phyloP scores from a whole-genome alignment of 345 rosid genomes.

The Eucalyptus tenuipes region DNA sequence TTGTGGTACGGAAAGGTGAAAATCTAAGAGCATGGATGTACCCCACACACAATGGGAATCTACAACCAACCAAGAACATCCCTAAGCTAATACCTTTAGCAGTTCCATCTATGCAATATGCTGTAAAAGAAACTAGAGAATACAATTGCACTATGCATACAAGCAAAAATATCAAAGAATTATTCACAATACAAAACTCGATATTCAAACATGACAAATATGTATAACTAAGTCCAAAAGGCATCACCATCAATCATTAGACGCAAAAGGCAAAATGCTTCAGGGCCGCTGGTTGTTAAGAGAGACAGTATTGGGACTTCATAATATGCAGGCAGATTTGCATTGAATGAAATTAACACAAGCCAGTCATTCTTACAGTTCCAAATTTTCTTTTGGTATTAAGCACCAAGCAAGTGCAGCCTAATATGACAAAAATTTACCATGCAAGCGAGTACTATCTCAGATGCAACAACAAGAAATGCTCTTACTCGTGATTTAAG shows the following conservation, averaged over 20 bases:
- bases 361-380: not conserved
- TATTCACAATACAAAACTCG: not conserved
- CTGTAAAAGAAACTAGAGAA: not conserved
- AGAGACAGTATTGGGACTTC: not conserved
- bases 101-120: not conserved
- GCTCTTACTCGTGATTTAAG: conserved; percentile 73
- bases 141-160: not conserved
- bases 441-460: not conserved
- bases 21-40: not conserved
- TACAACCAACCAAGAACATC: not conserved
- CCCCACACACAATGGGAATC: not conserved
- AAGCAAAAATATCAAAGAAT: not conserved
- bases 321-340: not conserved
- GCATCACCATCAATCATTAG: not conserved
- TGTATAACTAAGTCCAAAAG: not conserved
- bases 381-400: not conserved
- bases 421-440: not conserved
- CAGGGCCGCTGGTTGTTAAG: not conserved
- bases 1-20: not conserved
- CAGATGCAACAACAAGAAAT: not conserved
- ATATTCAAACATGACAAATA: not conserved
- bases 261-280: not conserved
- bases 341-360: not conserved
- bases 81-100: not conserved
- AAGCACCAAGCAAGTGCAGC: not conserved